phyloP scores from a whole-genome alignment of 345 rosid species.

The Lenwebbia sp. region DNA sequence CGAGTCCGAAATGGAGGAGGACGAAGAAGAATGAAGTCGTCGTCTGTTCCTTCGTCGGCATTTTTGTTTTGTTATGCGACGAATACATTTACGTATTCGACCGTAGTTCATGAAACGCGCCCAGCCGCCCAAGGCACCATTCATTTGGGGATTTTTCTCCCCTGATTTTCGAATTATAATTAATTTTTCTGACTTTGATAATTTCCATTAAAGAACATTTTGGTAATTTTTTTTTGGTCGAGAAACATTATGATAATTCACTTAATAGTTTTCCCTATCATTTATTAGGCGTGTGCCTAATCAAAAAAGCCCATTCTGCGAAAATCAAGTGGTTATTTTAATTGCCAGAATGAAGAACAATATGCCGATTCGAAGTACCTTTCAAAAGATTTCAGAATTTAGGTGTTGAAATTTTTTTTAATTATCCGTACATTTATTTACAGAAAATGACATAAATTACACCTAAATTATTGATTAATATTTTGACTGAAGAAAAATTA shows the following conservation, averaged over 20 bases:
- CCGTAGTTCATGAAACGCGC: background rate
- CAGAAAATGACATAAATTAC: background rate
- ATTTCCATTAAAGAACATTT: background rate
- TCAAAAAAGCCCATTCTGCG: background rate
- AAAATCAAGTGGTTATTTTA: background rate
- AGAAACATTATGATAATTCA: background rate
- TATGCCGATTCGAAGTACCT: background rate
- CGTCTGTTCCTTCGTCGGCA: background rate
- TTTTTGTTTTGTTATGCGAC: background rate
- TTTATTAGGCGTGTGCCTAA: background rate
- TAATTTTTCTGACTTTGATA: background rate
- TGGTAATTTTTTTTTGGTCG: background rate
- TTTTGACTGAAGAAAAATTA: no score
- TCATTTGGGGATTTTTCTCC: background rate
- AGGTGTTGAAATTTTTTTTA: background rate
- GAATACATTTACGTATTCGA: background rate
- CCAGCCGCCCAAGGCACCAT: background rate
- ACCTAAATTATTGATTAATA: accelerated
- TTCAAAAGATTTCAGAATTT: background rate
- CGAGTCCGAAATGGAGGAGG: background rate
- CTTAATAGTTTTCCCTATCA: background rate
- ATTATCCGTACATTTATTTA: background rate
- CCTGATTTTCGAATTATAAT: background rate
- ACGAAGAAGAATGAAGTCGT: background rate
- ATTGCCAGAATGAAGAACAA: background rate